Evolutionary conservation across 306 rosid species (phyloP), one percentile per base, ranked within the genome.

Genomic region (Parietaria judaica): DNA sequence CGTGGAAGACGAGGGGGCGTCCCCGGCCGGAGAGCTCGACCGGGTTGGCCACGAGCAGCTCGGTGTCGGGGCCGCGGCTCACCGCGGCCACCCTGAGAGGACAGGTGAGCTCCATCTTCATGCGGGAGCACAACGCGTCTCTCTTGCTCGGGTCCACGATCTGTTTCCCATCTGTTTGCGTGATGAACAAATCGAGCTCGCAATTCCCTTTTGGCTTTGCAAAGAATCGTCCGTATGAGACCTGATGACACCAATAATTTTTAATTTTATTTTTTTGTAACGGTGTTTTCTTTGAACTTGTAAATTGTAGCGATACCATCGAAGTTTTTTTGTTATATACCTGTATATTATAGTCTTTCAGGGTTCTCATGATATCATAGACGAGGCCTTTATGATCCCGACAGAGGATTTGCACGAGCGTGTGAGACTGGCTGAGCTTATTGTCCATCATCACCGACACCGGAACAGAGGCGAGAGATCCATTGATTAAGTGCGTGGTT

Each of bases 21-120:
- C 89, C 89, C 68, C 70, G 62, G 65, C 89, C 76, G 12, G 85
- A 80, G 57, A 83, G 69, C 71, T 83, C 89, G 36, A 83, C 89
- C 0, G 85, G 85, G 55, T 83, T 83, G 7, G 85, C 85, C 44
- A 83, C 89, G 57, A 83, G 66, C 61, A 83, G 79, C 74, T 83
- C 89, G 0, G 78, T 77, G 65, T 83, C 85, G 8, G 89, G 85
- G 16, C 85, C 89, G 53, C 76, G 70, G 77, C 79, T 77, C 37
- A 78, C 77, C n/a, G 64, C 79, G 11, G 74, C 67, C 37, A 75
- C 81, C 65, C 85, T 71, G 43, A 83, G 83, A 45, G 83, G 89
- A 41, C 65, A 78, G 11, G 70, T 56, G 16, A 83, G 83, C 66
- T 83, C 85, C 83, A 70, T 78, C 71, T 75, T 72, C 68, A 83